Evolutionary conservation across 75 land plant species (phyloP).

Genomic region (Selaginella moellendorffii): DNA sequence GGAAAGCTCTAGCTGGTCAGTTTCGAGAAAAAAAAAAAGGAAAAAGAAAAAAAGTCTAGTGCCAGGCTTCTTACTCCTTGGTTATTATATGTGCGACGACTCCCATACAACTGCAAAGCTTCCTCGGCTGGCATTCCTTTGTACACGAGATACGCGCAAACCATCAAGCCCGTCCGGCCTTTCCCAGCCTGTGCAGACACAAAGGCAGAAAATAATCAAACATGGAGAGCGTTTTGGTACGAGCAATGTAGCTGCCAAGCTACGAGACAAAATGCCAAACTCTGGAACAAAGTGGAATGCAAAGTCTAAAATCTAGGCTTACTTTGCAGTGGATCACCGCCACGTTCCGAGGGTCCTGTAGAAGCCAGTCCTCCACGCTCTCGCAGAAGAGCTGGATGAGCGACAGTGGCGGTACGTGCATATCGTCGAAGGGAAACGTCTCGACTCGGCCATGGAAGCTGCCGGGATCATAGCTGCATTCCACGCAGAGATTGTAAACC

Average conservation of each 20-base stretch:
- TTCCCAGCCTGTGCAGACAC: constrained; percentile 47
- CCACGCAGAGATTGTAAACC: constrained; percentile 58
- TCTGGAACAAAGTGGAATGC: neutral
- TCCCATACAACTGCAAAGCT: constrained; percentile 49
- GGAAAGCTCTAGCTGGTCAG: too few species aligned
- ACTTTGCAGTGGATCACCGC: constrained; percentile 71
- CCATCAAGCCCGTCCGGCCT: constrained; percentile 78
- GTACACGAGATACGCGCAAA: constrained; percentile 55
- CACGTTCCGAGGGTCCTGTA: constrained; percentile 39
- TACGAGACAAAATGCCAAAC: neutral
- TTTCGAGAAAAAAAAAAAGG: too few species aligned
- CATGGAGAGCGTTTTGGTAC: too few species aligned
- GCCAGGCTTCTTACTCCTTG: constrained; percentile 36
- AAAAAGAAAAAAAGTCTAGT: too few species aligned
- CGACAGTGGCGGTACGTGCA: constrained; percentile 45
- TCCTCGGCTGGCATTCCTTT: constrained; percentile 48
- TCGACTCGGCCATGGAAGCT: constrained; percentile 59
- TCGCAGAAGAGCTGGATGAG: constrained; percentile 55
- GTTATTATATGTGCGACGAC: constrained; percentile 48
- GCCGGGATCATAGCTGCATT: constrained; percentile 43
- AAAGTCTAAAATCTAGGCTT: constrained; percentile 2
- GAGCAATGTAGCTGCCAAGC: too few species aligned
- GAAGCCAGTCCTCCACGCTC: constrained; percentile 50
- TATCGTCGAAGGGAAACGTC: constrained; percentile 52
- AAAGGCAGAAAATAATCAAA: neutral